Evolutionary conservation across 78 protist genomes (phyloP).

Genomic region (Pigoraptor vietnamica): DNA sequence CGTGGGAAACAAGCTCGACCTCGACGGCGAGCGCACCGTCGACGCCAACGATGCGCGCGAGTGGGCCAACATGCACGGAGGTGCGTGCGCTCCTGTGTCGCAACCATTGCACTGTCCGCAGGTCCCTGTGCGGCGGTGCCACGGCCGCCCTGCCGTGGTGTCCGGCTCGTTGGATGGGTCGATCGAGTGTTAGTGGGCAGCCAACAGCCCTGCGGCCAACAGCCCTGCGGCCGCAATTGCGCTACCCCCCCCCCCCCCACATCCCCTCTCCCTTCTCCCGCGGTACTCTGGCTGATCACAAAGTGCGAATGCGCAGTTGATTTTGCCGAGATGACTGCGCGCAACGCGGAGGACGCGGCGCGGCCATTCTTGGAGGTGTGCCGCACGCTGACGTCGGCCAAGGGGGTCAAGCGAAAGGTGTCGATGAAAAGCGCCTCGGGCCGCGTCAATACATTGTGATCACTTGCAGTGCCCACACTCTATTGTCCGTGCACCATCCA

Average conservation of each 20-base stretch:
- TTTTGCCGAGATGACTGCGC: not conserved
- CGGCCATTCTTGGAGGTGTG: not conserved
- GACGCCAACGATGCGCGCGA: not conserved
- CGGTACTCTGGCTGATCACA: not conserved
- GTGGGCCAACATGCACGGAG: not conserved
- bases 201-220: too few relatives aligned
- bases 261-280: not conserved
- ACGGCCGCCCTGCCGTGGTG: too few relatives aligned
- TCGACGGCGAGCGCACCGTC: not conserved
- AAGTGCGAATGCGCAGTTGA: too few relatives aligned
- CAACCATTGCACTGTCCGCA: too few relatives aligned
- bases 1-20: not conserved
- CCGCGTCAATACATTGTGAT: not conserved
- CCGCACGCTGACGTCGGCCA: not conserved
- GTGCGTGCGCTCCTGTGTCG: too few relatives aligned
- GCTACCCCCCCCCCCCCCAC: too few relatives aligned
- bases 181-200: too few relatives aligned
- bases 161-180: too few relatives aligned
- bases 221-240: not conserved
- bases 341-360: not conserved
- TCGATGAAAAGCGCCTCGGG: not conserved
- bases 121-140: too few relatives aligned
- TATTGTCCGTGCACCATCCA: too few relatives aligned
- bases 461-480: too few relatives aligned
- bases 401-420: not conserved